Evolutionary conservation across 2,329 filamentous ascomycete genomes (phyloP).

Genomic region (Colletotrichum sublineola): DNA sequence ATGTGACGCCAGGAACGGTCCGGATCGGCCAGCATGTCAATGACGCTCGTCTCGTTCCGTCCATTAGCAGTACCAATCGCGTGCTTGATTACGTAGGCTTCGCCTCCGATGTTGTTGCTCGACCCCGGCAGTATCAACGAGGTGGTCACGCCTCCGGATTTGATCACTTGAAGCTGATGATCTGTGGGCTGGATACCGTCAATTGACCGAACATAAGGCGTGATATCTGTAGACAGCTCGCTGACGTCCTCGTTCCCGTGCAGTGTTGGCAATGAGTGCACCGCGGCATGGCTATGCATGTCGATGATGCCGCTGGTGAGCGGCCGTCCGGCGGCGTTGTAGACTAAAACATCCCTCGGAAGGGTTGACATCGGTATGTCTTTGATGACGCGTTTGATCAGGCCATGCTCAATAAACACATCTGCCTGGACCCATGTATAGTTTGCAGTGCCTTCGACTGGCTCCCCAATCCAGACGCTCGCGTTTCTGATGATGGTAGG

Average conservation of each 20-base stretch:
- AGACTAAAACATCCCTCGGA: constrained; percentile 63
- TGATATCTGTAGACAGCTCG: constrained; percentile 74
- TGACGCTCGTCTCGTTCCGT: constrained; percentile 71
- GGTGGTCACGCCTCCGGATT: constrained; percentile 78
- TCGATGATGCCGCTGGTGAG: constrained; percentile 79
- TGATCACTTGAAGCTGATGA: constrained; percentile 76
- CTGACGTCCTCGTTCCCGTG: constrained; percentile 71
- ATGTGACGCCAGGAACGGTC: constrained; percentile 77
- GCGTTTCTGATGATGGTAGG: constrained; percentile 76
- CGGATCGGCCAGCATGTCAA: constrained; percentile 75
- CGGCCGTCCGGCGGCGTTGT: constrained; percentile 70
- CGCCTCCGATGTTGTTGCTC: constrained; percentile 79
- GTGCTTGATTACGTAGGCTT: constrained; percentile 78
- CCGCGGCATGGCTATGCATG: constrained; percentile 78
- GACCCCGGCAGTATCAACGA: constrained; percentile 76
- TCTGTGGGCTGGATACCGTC: constrained; percentile 75
- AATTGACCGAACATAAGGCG: constrained; percentile 76
- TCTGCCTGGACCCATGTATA: constrained; percentile 72
- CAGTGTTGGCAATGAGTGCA: constrained; percentile 68
- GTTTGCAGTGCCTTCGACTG: constrained; percentile 64
- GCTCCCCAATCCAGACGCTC: constrained; percentile 75
- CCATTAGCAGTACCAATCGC: constrained; percentile 72
- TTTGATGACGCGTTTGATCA: constrained; percentile 67
- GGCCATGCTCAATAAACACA: constrained; percentile 70
- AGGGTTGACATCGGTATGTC: constrained; percentile 58